phyloP scores from a whole-genome alignment of 257 asterid species.

The Lavandula angustifolia region DNA sequence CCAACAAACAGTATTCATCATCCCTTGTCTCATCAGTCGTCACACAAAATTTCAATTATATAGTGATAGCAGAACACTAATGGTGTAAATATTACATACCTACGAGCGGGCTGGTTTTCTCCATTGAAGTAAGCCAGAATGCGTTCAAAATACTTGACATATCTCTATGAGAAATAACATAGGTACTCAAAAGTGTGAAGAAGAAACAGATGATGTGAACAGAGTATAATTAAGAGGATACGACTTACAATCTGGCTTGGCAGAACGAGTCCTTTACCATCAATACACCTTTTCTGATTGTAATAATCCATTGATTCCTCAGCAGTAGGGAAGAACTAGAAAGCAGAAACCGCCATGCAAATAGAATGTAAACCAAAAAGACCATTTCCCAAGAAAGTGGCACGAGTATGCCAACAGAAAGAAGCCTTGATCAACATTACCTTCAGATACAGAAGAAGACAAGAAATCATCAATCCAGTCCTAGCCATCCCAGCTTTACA shows the following conservation, averaged over 20 bases:
- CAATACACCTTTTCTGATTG: slow-evolving; percentile 92
- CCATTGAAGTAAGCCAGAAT: slow-evolving; percentile 82
- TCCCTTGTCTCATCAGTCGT: slow-evolving; percentile 25
- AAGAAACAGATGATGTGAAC: slow-evolving; percentile 22
- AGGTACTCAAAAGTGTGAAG: slow-evolving; percentile 17
- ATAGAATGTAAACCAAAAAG: slow-evolving; percentile 24
- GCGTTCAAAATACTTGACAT: slow-evolving; percentile 97
- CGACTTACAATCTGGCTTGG: slow-evolving; percentile 97
- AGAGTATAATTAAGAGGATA: slow-evolving; percentile 1
- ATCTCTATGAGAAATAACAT: slow-evolving; percentile 58
- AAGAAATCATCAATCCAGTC: slow-evolving; percentile 98
- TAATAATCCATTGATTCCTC: slow-evolving; percentile 95
- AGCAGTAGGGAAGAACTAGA: slow-evolving; percentile 95
- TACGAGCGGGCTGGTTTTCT: slow-evolving; percentile 96
- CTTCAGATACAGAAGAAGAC: slow-evolving; percentile 91
- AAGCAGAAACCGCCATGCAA: slow-evolving; percentile 29
- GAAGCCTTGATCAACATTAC: slow-evolving; percentile 36
- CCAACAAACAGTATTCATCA: slow-evolving; percentile 18
- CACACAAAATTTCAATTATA: slow-evolving; percentile 11
- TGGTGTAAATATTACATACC: slow-evolving; percentile 46
- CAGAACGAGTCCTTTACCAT: slow-evolving; percentile 92
- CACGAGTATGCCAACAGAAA: neutral
- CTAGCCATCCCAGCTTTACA: slow-evolving; percentile 99
- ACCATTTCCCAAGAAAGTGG: neutral
- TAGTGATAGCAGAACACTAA: neutral